Conservation (phyloP, 2,329 filamentous ascomycete genomes). For the Pestalotiopsis sp. region DNA sequence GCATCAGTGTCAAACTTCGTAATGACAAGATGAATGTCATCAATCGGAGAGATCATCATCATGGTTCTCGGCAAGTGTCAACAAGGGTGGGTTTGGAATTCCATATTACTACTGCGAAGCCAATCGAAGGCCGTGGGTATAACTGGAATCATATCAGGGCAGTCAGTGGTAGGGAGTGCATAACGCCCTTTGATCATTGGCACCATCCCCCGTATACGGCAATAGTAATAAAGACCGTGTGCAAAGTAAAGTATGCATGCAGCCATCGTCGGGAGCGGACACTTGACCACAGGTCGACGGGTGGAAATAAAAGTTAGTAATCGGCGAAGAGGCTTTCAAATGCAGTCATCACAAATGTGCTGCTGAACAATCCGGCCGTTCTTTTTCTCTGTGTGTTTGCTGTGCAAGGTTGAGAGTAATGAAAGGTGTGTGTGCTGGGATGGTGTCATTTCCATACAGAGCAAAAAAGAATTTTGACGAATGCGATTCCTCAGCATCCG, state of each 20-base stretch:
- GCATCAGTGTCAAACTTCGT: neutral
- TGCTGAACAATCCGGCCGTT: constrained; percentile 11
- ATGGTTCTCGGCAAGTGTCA: neutral
- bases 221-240: neutral
- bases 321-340: constrained; percentile 3
- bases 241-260: neutral
- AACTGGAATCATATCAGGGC: neutral
- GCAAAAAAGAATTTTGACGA: neutral
- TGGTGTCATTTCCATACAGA: neutral
- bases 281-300: neutral
- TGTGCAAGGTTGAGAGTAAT: neutral
- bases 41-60: neutral
- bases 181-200: neutral
- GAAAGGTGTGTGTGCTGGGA: neutral
- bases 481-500: constrained; percentile 13
- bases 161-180: neutral
- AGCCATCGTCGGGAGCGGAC: neutral
- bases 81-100: neutral
- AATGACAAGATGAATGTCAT: neutral
- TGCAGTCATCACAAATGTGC: constrained; percentile 7
- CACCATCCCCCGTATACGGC: neutral
- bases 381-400: neutral
- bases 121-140: constrained; percentile 2
- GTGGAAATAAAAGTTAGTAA: constrained; percentile 8
- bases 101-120: constrained; percentile 6